These are phyloP conservation scores for Aspergillus quadricinctus DNA, from an alignment of 2,329 filamentous ascomycete species.

Conservation along the genomic window DNA sequence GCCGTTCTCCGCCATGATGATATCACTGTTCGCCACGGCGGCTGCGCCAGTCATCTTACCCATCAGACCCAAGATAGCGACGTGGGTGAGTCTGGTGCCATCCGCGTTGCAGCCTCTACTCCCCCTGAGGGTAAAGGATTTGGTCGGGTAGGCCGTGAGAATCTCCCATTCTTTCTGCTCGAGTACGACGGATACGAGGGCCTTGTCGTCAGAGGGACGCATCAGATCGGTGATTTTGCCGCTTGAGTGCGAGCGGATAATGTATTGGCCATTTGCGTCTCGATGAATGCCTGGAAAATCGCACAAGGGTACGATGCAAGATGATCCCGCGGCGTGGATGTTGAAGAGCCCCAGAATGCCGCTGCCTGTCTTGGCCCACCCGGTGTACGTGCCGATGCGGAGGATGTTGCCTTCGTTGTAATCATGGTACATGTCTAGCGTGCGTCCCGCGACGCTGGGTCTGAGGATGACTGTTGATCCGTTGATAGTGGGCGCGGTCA, in stretches of 20 bases:
- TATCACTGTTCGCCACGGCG: conserved; percentile 62
- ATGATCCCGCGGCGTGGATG: conserved; percentile 57
- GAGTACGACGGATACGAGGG: conserved; percentile 61
- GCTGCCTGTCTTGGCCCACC: conserved; percentile 62
- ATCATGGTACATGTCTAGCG: conserved; percentile 66
- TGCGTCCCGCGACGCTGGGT: conserved; percentile 69
- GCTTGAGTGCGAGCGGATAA: conserved; percentile 68
- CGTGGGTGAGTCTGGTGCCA: conserved; percentile 38
- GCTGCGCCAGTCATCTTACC: conserved; percentile 88
- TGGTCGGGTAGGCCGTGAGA: conserved; percentile 67
- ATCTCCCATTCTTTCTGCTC: conserved; percentile 72
- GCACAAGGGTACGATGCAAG: conserved; percentile 65
- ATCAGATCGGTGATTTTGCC: conserved; percentile 52
- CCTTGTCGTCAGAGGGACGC: conserved; percentile 25
- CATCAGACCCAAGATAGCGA: conserved; percentile 72
- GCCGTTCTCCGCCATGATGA: conserved; percentile 56
- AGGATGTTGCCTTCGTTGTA: conserved; percentile 71
- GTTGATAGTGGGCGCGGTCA: conserved; percentile 69
- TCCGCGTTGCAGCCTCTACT: conserved; percentile 27
- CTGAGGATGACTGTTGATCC: conserved; percentile 77
- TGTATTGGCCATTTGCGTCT: conserved; percentile 52
- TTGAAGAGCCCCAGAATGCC: conserved; percentile 85
- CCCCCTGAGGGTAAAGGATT: conserved; percentile 44
- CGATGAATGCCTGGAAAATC: conserved; percentile 67
- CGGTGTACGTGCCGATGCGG: conserved; percentile 75